These are phyloP conservation scores for Hanseniaspora uvarum DNA, from an alignment of 1,139 yeast genomes.

Conservation along the genomic window DNA sequence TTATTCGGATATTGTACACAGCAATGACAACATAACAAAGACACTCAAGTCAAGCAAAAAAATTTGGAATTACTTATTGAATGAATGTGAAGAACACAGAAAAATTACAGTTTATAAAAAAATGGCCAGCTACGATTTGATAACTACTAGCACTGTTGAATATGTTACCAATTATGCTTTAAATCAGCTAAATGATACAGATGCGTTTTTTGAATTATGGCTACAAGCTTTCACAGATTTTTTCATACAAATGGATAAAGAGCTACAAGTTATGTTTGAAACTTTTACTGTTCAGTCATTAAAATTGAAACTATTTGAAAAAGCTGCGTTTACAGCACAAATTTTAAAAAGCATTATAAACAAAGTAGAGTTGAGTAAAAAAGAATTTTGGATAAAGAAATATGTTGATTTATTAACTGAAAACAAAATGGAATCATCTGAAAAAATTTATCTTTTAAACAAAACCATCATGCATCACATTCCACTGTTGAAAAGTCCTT, in stretches of 20 bases:
- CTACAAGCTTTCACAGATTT: not conserved
- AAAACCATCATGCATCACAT: not conserved
- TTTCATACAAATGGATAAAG: not conserved
- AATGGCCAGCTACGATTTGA: conserved; percentile 20
- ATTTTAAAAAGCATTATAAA: conserved; percentile 20
- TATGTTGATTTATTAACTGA: conserved; percentile 23
- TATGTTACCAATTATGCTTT: conserved; percentile 30
- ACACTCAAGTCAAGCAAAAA: not conserved
- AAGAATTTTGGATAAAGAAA: conserved; percentile 23
- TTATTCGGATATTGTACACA: conserved; percentile 33
- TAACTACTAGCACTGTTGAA: conserved; percentile 21
- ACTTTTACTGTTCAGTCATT: not conserved
- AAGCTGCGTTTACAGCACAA: not conserved
- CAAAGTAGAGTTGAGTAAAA: not conserved
- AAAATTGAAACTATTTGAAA: not conserved
- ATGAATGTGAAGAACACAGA: conserved; percentile 24
- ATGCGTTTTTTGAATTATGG: conserved; percentile 34
- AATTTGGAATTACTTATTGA: conserved; percentile 20
- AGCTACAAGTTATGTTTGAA: not conserved
- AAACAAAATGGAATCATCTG: conserved; percentile 24
- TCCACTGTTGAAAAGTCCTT: not conserved
- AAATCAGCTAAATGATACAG: conserved; percentile 26
- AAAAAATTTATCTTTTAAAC: conserved; percentile 21
- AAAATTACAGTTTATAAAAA: conserved; percentile 22
- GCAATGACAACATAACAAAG: conserved; percentile 19